Base-by-base conservation (phyloP, 768 basidiomycete genomes). In the Pisolithus albus region DNA sequence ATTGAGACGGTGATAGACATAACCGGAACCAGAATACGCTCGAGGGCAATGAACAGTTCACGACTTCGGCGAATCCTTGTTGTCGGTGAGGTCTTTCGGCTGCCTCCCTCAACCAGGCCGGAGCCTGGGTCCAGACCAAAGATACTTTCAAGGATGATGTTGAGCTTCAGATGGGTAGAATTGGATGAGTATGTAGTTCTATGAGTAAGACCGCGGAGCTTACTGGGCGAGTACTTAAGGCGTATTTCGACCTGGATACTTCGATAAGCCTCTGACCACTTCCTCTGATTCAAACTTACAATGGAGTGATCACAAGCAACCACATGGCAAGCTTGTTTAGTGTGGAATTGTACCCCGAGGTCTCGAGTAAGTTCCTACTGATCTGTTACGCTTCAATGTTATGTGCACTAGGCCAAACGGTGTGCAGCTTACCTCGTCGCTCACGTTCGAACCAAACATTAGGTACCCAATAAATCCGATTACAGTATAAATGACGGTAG, bases 401-500 rank as follows among this genome's bases (percentile, higher is more conserved):
- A 19, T 43, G 15, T 13, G 13, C 9, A 16, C 26, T 19, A n/a
- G 24, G 10, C 18, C 6, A 15, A 46, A 9, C 48, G 40, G 52
- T 2, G 23, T n/a, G 16, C 10, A 21, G 59, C 74, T 60, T 52
- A 90, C 89, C 76, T 92, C 91, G 52, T 88, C 89, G 59, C 81
- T 82, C 46, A 94, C 90, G 30, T 64, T 59, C 46, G 78, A 73
- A 9, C 92, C 92, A 62, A 92, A 93, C 95, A 98, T 98, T 18
- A 89, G 66, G 59, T 96, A 97, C 0, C 94, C 95, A 18, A 82
- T 83, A 42, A 78, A 80, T 4, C 87, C 92, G 26, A 92, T 83
- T 10, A 85, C 54, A n/a, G 72, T 64, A 56, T 84, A 84, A 26
- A 88, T 69, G 34, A 72, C 68, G 1, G 86, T 84, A 19, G 87